Evolutionary conservation across 192 early-diverging fungal species (phyloP), one percentile per base, ranked within the genome.

Genomic region (Thamnidium elegans): DNA sequence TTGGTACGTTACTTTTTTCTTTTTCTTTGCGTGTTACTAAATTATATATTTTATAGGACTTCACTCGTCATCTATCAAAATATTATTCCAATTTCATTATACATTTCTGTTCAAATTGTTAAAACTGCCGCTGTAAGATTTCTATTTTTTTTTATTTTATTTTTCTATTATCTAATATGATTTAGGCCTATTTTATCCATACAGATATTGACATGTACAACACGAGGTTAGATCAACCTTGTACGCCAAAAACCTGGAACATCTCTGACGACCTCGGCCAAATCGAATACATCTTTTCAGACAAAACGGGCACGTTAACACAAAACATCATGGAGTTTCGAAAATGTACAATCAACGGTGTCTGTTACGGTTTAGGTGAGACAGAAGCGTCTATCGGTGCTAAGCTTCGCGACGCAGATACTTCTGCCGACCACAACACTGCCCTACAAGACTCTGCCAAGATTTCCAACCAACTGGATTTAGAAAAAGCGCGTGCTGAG

Each of bases 21-120:
- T 42, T 9, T 50, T 17, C 8, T 26, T 26, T 26, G 26, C 26
- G 26, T 26, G 1, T 26, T 26, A 19, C 9, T 52, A 62, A 17
- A 17, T 3, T 23, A 43, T 26, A 34, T 50, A 17, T 10, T 45
- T 14, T 71, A 5, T 69, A 89, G 87, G 92, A 81, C 85, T 10
- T 83, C 88, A 47, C 70, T 98, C 50, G 92, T 96, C 68, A 77
- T 93, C 34, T 95, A 91, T 75, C 96, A 98, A 79, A 97, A 94
- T 63, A 88, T 98, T 20, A 91, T 98, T 9, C 96, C 96, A 0
- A 94, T 98, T 65, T 95, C 94, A 43, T 79, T 98, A 48, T 95
- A 94, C 66, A 86, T 98, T 50, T 92, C 90, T 19, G 84, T 98
- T 20, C 94, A 98, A 76, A 79, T 95, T 19, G 93, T 95, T 58